Percentiles rank a stretch among this genome's conserved stretches.
These are phyloP conservation scores for Paecilomyces niveus DNA, from an alignment of 2,329 filamentous ascomycete species.

Conservation along the genomic window DNA sequence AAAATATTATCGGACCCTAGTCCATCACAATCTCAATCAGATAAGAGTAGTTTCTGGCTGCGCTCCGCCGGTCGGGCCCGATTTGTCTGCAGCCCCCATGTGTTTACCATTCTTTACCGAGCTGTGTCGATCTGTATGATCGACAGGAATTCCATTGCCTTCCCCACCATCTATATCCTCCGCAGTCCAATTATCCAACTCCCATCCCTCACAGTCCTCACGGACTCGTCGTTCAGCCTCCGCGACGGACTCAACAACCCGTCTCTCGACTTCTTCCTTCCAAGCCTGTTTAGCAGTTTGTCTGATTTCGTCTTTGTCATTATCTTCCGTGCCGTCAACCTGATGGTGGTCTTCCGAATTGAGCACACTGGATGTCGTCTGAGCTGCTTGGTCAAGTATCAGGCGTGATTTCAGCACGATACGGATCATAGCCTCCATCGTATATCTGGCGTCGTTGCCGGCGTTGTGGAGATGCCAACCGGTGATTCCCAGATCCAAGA, in stretches of 20 bases:
- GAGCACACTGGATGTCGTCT: background rate
- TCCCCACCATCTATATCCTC: slow-evolving; percentile 16
- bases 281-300: slow-evolving; percentile 7
- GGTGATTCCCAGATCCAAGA: slow-evolving; percentile 57
- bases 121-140: background rate
- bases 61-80: background rate
- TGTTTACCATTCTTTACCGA: background rate
- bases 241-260: slow-evolving; percentile 7
- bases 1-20: background rate
- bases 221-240: slow-evolving; percentile 11
- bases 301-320: background rate
- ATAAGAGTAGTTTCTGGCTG: background rate
- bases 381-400: slow-evolving; percentile 9
- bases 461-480: slow-evolving; percentile 73
- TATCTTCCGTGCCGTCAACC: background rate
- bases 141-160: slow-evolving; percentile 3
- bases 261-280: slow-evolving; percentile 13
- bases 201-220: slow-evolving; percentile 14
- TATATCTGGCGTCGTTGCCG: slow-evolving; percentile 78
- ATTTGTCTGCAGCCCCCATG: background rate
- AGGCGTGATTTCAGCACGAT: slow-evolving; percentile 42
- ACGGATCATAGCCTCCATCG: slow-evolving; percentile 64
- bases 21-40: background rate
- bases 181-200: slow-evolving; percentile 4
- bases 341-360: slow-evolving; percentile 3